phyloP scores from a whole-genome alignment of 306 rosid genomes.

The Albizia julibrissin region DNA sequence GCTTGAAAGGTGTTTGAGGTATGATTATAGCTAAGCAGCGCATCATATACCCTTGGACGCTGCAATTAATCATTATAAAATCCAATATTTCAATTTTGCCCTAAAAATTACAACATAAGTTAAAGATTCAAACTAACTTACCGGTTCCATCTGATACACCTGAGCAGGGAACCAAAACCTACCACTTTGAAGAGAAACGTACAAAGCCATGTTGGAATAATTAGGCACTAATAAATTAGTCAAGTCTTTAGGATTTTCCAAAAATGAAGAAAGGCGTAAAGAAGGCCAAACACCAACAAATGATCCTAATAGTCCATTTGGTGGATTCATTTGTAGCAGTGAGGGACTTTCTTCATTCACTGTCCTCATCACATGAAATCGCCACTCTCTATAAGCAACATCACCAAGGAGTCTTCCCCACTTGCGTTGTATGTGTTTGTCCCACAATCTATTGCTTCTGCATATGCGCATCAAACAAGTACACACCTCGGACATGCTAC shows the following conservation, averaged over 20 bases:
- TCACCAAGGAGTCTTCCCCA: constrained; percentile 52
- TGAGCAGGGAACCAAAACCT: constrained; percentile 69
- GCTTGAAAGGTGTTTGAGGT: constrained; percentile 31
- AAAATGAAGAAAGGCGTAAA: constrained; percentile 29
- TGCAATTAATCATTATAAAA: constrained; percentile 27
- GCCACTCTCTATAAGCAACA: constrained; percentile 49
- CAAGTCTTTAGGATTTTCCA: not conserved
- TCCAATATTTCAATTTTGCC: not conserved
- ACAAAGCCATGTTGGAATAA: constrained; percentile 45
- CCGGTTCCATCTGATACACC: constrained; percentile 29
- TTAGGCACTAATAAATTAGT: constrained; percentile 9
- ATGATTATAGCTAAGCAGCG: constrained; percentile 49
- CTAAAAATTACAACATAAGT: not conserved
- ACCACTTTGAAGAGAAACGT: constrained; percentile 58
- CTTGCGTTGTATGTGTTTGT: constrained; percentile 47
- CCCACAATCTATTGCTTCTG: constrained; percentile 52
- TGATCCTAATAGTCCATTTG: constrained; percentile 33
- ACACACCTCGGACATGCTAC: constrained; percentile 51
- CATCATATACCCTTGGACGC: constrained; percentile 48
- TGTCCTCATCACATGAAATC: constrained; percentile 26
- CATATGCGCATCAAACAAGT: constrained; percentile 49
- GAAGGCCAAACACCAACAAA: constrained; percentile 19
- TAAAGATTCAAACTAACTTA: not conserved
- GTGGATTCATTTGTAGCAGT: not conserved
- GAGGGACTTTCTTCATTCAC: constrained; percentile 15